Base-by-base conservation (phyloP, 768 basidiomycete genomes). In the Leccinum boreale region DNA sequence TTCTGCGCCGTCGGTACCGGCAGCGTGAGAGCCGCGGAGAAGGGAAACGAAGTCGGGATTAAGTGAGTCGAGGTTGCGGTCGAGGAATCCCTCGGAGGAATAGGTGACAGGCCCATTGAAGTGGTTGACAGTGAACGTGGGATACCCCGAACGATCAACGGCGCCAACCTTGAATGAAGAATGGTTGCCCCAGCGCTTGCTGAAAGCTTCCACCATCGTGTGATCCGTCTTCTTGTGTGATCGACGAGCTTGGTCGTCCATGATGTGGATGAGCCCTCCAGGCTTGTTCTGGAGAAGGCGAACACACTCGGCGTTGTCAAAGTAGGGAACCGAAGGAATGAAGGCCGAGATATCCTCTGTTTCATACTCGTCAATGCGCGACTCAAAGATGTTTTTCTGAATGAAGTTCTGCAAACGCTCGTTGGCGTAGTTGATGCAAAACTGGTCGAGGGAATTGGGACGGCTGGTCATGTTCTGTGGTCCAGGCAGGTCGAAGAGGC, bases 371-470 rank as follows among this genome's bases (percentile, higher is more conserved):
- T 83, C 84, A 17, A 88, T 83, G 61, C 93, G 86, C 8, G 78
- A 78, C 71, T 94, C 92, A 70, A 94, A 95, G 2, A 95, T 76
- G 10, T 81, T 79, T 55, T 85, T 85, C 70, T 94, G 87, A 10
- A 89, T 79, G 78, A 90, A 97, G 62, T 85, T 79, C 52, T 95
- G 93, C 17, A 98, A 72, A 1, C 92, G 86, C 70, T 99, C 97
- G 65, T 94, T 94, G 58, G 95, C 94, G 65, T 93, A 95, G 75
- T 98, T 99, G 78, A 98, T 81, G 73, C 90, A 92, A 72, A 98
- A 94, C 61, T 98, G 94, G 70, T 99, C 94, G 50, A 99, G 84
- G 6, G 94, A 94, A 74, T 99, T 98, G 56, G 89, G 79, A 2
- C 92, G 83, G 57, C 86, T 88, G 4, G 88, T 85, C 74, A 93